These are phyloP conservation scores for Malassezia restricta DNA, from an alignment of 1,284 basidiomycete genomes.

Conservation along the genomic window DNA sequence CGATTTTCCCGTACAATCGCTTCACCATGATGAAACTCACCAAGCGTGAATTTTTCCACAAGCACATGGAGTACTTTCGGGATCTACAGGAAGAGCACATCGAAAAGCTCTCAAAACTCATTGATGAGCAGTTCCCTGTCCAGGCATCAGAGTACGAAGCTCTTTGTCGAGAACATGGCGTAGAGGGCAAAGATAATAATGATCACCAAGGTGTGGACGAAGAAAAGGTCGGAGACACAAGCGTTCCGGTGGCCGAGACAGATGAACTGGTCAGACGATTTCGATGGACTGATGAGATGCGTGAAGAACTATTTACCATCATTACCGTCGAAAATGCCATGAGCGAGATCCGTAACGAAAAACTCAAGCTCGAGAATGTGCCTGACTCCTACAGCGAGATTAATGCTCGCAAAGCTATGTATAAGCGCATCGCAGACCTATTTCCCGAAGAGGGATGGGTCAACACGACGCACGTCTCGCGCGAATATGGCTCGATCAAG, in stretches of 20 bases:
- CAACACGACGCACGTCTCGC: constrained; percentile 35
- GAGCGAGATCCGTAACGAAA: constrained; percentile 39
- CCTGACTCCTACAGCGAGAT: constrained; percentile 37
- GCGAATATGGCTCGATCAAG: constrained; percentile 17
- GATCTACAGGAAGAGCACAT: constrained; percentile 35
- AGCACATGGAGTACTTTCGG: constrained; percentile 32
- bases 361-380: constrained; percentile 33
- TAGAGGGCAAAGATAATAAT: constrained; percentile 5
- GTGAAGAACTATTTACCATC: constrained; percentile 34
- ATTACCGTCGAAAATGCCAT: constrained; percentile 41
- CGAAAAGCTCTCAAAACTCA: constrained; percentile 22
- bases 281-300: constrained; percentile 39
- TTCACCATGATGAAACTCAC: constrained; percentile 51
- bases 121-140: constrained; percentile 24
- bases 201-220: constrained; percentile 1
- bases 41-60: constrained; percentile 39
- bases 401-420: constrained; percentile 36
- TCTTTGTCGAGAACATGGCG: constrained; percentile 13
- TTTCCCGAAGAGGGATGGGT: constrained; percentile 39
- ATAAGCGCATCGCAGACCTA: constrained; percentile 33
- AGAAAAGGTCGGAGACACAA: neutral
- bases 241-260: neutral
- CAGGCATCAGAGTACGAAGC: constrained; percentile 32
- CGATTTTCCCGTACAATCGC: constrained; percentile 79
- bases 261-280: constrained; percentile 32